Evolutionary conservation across 371 early-diverging fungal species (phyloP), one percentile per base, ranked within the genome.

Genomic region (Saksenaea oblongispora): DNA sequence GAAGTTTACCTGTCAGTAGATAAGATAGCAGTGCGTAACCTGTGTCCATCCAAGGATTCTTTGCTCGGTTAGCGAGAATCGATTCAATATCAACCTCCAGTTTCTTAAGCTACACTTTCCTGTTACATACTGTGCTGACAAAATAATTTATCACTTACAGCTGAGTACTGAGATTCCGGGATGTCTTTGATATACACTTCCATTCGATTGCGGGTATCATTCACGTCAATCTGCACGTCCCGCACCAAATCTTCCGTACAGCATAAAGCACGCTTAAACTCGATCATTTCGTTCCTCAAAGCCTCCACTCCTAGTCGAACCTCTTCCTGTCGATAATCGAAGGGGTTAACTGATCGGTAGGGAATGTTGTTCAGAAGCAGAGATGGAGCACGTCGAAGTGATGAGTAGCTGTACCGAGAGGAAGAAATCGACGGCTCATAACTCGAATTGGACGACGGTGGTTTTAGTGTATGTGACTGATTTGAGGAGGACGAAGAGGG

Each of bases 1-100:
- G 13, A 31, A 15, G 66, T 66, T 66, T 69, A 80, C 80, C 42
- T 61, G 81, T 76, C 24, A 80, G 59, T 0, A 80, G 34, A 60
- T 80, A 80, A 3, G 81, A 81, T 7, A 81, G 71, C 26, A 76
- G 51, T 5, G 81, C 73, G 63, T 81, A 81, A 0, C 76, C 81
- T 8, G 74, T 78, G 58, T 81, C 81, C 10, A 78, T 56, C 78
- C 79, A 81, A 17, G 81, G 82, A 36, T 75, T 82, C 36, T 82
- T 77, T 7, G 82, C 78, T 47, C 82, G 67, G 39, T 75, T 82
- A 13, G 79, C 73, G 15, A 79, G 54, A 54, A 82, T 82, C 2
- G 66, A 72, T 24, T 79, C 79, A 22, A 82, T 72, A 58, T 79
- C 76, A 2, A 77, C 75, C 58, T 82, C 82, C 7, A 82, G 56